Conservation (phyloP, 495 filamentous ascomycete genomes). For the Neurospora discreta region DNA sequence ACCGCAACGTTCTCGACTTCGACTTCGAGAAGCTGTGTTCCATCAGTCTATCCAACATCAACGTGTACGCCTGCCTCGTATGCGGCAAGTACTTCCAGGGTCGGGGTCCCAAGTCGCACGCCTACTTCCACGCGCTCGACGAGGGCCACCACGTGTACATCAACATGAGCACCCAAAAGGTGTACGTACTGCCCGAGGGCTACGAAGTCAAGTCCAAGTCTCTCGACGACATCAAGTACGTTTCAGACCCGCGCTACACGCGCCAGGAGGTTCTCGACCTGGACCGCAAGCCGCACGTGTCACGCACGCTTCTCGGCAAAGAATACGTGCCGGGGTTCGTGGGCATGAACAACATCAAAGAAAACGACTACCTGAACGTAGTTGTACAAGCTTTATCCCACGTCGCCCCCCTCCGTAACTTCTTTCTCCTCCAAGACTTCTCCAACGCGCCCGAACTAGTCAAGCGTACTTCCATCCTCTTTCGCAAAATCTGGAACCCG, state of each 20-base stretch:
- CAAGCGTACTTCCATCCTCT: constrained; percentile 77
- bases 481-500: constrained; percentile 97
- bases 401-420: constrained; percentile 83
- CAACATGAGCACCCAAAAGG: constrained; percentile 90
- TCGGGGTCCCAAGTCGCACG: constrained; percentile 83
- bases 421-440: constrained; percentile 76
- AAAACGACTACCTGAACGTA: constrained; percentile 97
- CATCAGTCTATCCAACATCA: constrained; percentile 89
- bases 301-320: constrained; percentile 68
- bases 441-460: constrained; percentile 42
- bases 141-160: constrained; percentile 93
- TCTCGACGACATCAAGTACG: constrained; percentile 96
- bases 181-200: constrained; percentile 92
- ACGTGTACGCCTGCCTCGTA: constrained; percentile 95
- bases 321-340: constrained; percentile 91
- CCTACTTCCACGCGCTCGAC: constrained; percentile 96
- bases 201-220: constrained; percentile 95
- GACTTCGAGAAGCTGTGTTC: constrained; percentile 99
- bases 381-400: constrained; percentile 90
- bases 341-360: constrained; percentile 99
- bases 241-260: constrained; percentile 82
- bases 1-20: constrained; percentile 79
- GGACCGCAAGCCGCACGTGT: constrained; percentile 63
- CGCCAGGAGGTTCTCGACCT: constrained; percentile 67
- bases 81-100: constrained; percentile 98